These are phyloP conservation scores for Terfezia claveryi DNA, from an alignment of 495 filamentous ascomycete species.

Conservation along the genomic window DNA sequence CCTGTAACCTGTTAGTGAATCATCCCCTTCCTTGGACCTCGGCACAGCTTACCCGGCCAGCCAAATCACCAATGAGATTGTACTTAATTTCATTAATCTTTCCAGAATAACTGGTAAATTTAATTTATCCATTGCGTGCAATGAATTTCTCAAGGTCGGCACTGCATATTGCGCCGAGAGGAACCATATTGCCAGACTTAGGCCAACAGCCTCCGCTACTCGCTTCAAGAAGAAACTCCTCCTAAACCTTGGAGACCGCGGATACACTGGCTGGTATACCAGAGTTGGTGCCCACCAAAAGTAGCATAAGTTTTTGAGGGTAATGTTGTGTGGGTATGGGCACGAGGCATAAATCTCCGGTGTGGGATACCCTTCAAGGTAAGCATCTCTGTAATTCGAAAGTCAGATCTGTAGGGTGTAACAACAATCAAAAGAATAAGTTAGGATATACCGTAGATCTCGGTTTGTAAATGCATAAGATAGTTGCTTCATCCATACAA, in stretches of 20 bases:
- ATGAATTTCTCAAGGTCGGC: slow-evolving; percentile 67
- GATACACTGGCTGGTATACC: slow-evolving; percentile 92
- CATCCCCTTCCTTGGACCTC: too few species aligned
- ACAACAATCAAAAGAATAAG: slow-evolving; percentile 35
- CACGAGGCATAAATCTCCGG: slow-evolving; percentile 64
- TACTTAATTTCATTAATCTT: slow-evolving; percentile 79
- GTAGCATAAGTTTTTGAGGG: slow-evolving; percentile 61
- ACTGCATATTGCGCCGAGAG: slow-evolving; percentile 79
- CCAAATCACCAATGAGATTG: slow-evolving; percentile 87
- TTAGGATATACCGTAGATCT: slow-evolving; percentile 70
- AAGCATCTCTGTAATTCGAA: slow-evolving; percentile 35
- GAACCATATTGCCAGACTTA: slow-evolving; percentile 82
- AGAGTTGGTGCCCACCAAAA: slow-evolving; percentile 96
- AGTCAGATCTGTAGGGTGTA: background rate
- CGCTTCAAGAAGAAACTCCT: slow-evolving; percentile 75
- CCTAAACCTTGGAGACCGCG: slow-evolving; percentile 50
- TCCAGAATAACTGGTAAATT: slow-evolving; percentile 67
- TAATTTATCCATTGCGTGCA: slow-evolving; percentile 62
- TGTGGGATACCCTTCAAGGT: slow-evolving; percentile 48
- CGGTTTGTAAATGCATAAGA: slow-evolving; percentile 95
- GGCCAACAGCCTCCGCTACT: slow-evolving; percentile 45
- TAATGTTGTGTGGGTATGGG: slow-evolving; percentile 80
- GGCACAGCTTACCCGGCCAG: slow-evolving; percentile 38
- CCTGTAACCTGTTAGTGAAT: background rate
- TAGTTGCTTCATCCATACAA: slow-evolving; percentile 85